Conservation (phyloP, 768 basidiomycete species). For the Suillus subluteus region DNA sequence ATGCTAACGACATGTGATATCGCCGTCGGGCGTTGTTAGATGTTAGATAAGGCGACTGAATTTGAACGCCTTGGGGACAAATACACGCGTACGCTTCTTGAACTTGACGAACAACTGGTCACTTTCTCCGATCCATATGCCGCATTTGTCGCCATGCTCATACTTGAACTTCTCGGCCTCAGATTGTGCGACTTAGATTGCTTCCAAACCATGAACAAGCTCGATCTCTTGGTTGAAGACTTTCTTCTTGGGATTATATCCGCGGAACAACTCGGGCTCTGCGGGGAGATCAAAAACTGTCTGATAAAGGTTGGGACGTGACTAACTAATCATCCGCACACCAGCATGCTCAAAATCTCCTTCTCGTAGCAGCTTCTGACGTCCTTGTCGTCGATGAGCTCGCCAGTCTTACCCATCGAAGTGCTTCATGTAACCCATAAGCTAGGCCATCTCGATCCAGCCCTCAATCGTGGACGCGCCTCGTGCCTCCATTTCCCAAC, state of each 20-base stretch:
- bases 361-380: constrained; percentile 93
- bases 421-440: constrained; percentile 99
- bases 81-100: constrained; percentile 95
- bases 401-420: constrained; percentile 92
- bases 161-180: constrained; percentile 96
- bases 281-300: constrained; percentile 21
- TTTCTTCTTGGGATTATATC: constrained; percentile 98
- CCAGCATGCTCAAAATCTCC: constrained; percentile 92
- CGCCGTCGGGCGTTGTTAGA: too few relatives aligned
- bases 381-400: constrained; percentile 98
- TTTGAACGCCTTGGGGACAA: constrained; percentile 92
- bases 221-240: constrained; percentile 97
- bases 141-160: constrained; percentile 95
- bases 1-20: too few relatives aligned
- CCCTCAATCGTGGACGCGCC: constrained; percentile 98
- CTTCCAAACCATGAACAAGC: constrained; percentile 94
- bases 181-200: constrained; percentile 88
- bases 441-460: constrained; percentile 99
- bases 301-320: constrained; percentile 1
- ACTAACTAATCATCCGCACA: constrained; percentile 89
- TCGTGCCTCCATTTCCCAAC: constrained; percentile 99
- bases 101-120: constrained; percentile 99
- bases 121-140: constrained; percentile 88
- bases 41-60: constrained; percentile 95
- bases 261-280: constrained; percentile 98